phyloP scores from a whole-genome alignment of 2,329 filamentous ascomycete genomes.

The Cercospora zeae-maydis region DNA sequence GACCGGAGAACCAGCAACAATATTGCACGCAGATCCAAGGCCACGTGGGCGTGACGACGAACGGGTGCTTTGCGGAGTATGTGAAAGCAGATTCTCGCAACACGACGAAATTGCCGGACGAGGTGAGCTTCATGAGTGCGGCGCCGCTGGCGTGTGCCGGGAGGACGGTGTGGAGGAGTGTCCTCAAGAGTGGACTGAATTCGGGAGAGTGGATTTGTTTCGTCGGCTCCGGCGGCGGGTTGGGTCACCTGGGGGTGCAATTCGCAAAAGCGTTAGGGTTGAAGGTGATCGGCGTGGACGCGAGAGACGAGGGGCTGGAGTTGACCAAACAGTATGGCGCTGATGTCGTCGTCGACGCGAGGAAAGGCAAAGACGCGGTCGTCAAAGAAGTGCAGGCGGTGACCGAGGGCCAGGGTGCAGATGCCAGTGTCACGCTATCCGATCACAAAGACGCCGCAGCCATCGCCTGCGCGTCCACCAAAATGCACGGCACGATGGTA shows the following conservation, averaged over 20 bases:
- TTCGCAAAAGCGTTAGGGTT: constrained; percentile 52
- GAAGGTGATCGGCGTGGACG: constrained; percentile 53
- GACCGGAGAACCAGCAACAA: constrained; percentile 49
- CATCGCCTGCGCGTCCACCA: constrained; percentile 54
- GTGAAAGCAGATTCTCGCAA: constrained; percentile 49
- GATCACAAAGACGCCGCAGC: constrained; percentile 52
- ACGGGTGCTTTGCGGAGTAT: constrained; percentile 59
- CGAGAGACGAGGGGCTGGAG: constrained; percentile 52
- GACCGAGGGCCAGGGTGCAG: constrained; percentile 50
- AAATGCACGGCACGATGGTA: constrained; percentile 57
- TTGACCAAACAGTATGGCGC: constrained; percentile 49
- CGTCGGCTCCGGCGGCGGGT: constrained; percentile 50
- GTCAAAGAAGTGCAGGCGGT: constrained; percentile 48
- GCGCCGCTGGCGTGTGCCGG: constrained; percentile 58
- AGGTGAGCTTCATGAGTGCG: constrained; percentile 49
- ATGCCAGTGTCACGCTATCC: constrained; percentile 53
- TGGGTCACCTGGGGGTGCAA: constrained; percentile 54
- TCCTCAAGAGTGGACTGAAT: constrained; percentile 43
- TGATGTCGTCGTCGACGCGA: constrained; percentile 52
- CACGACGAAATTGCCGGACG: constrained; percentile 48
- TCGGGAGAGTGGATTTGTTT: constrained; percentile 41
- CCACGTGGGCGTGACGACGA: constrained; percentile 48
- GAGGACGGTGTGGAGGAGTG: constrained; percentile 49
- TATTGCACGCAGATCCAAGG: constrained; percentile 51
- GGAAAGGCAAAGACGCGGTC: constrained; percentile 47